phyloP scores from a whole-genome alignment of 2,329 filamentous ascomycete species.

The Trichophyton schoenleinii region DNA sequence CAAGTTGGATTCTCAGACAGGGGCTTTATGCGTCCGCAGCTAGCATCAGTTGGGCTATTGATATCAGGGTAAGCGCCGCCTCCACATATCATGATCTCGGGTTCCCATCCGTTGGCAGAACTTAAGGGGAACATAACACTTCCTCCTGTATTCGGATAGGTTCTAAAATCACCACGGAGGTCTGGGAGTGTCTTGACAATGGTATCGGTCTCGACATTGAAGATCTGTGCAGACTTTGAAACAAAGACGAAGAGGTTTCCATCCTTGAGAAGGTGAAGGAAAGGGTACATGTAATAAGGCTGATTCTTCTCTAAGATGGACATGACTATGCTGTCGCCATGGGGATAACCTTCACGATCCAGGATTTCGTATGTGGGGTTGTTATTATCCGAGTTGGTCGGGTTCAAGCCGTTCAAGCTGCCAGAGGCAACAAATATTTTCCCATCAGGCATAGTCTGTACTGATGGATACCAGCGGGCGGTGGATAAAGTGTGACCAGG shows the following conservation, averaged over 20 bases:
- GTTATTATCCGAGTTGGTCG: slow-evolving; percentile 43
- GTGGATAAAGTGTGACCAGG: slow-evolving; percentile 43
- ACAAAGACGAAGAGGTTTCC: slow-evolving; percentile 46
- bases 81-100: slow-evolving; percentile 47
- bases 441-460: slow-evolving; percentile 46
- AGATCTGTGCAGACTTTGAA: slow-evolving; percentile 44
- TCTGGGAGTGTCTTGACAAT: slow-evolving; percentile 39
- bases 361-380: slow-evolving; percentile 52
- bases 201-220: slow-evolving; percentile 37
- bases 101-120: slow-evolving; percentile 40
- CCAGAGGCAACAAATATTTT: slow-evolving; percentile 49
- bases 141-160: slow-evolving; percentile 49
- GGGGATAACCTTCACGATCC: slow-evolving; percentile 35
- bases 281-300: slow-evolving; percentile 54
- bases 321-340: slow-evolving; percentile 39
- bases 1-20: slow-evolving; percentile 38
- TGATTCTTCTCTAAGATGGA: slow-evolving; percentile 45
- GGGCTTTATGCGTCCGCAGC: slow-evolving; percentile 45
- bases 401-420: slow-evolving; percentile 46
- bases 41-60: slow-evolving; percentile 45
- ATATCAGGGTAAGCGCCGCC: slow-evolving; percentile 49
- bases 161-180: slow-evolving; percentile 45
- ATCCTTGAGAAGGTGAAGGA: slow-evolving; percentile 46
- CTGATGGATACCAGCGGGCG: slow-evolving; percentile 49
- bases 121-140: slow-evolving; percentile 45